Base-by-base conservation (phyloP, 2,329 filamentous ascomycete species). In the Penicillium sp. region DNA sequence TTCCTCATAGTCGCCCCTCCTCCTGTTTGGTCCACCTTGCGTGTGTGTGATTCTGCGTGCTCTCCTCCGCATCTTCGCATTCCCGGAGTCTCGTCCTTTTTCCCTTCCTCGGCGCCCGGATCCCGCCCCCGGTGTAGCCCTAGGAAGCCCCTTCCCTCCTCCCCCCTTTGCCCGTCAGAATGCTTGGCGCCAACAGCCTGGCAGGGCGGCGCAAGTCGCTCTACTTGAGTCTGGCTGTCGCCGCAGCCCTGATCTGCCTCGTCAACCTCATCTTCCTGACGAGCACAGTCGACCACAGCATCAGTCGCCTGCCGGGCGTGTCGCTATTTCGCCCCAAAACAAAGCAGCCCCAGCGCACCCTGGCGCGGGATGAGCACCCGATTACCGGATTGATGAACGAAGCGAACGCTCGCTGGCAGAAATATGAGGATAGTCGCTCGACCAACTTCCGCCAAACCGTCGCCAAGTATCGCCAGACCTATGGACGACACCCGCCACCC, bases 401-500 rank as follows among this genome's bases (percentile, higher is more conserved):
- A 37, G 76, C 76, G 11, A 72, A 78, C 55, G 61, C 59, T n/a
- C 61, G 64, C 37, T 78, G 73, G 68, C 65, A 66, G 37, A 52
- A 59, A 37, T 77, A 76, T 52, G 72, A 76, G 46, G 64, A 67
- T 14, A 64, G 66, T 42, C 68, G 75, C 43, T 76, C 76, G 16
- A 70, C 64, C 22, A 76, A 68, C n/a, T 78, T 79, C 67, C 71
- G 70, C 58, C 72, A 75, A 61, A 75, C 76, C 3, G 75, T 78
- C 33, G 67, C 71, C 52, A 76, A 74, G 59, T 79, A 79, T 61
- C 66, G 76, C 55, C 65, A 66, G 42, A 73, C 59, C 46, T 70
- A 78, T 68, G 77, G 76, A 33, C 69, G 77, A 60, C 76, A 78
- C 65, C 76, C 76, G 40, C 76, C 77, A 1, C 77, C 76, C 28